A percentile compares a stretch with the other conserved stretches of the same genome.
Evolutionary conservation across 2,329 filamentous ascomycete genomes (phyloP).

Genomic region (Rachicladosporium sp.): DNA sequence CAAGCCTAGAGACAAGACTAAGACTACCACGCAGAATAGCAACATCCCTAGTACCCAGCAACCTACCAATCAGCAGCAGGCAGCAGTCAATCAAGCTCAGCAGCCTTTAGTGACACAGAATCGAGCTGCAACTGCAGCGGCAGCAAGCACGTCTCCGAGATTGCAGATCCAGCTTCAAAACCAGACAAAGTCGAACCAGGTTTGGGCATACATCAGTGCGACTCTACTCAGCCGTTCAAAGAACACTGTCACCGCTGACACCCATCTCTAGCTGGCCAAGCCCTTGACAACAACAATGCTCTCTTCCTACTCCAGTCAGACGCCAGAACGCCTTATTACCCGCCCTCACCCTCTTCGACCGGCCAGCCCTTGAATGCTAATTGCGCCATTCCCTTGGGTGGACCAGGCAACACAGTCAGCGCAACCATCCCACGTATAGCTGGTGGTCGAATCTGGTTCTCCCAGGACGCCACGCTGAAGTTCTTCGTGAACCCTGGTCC

Average conservation of each 20-base stretch:
- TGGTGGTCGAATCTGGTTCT: constrained; percentile 27
- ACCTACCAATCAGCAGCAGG: constrained; percentile 2
- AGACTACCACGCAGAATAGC: neutral
- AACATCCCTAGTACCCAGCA: neutral
- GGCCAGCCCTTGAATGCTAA: constrained; percentile 26
- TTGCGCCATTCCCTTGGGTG: constrained; percentile 33
- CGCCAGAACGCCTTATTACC: constrained; percentile 24
- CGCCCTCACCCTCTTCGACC: constrained; percentile 19
- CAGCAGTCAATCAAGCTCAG: neutral
- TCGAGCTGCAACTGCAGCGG: neutral
- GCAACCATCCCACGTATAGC: constrained; percentile 25
- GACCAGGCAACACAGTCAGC: constrained; percentile 20
- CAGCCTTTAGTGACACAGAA: constrained; percentile 3
- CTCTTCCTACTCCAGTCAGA: constrained; percentile 23
- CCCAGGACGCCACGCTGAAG: constrained; percentile 18
- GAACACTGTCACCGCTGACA: neutral
- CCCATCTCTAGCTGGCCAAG: constrained; percentile 17
- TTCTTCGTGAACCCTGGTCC: constrained; percentile 26
- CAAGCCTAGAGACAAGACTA: neutral
- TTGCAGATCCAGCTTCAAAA: constrained; percentile 22
- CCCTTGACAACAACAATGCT: constrained; percentile 22
- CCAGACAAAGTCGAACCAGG: constrained; percentile 19
- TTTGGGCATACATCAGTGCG: constrained; percentile 40
- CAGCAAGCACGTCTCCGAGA: constrained; percentile 15
- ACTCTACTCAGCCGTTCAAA: neutral